phyloP scores from a whole-genome alignment of 495 filamentous ascomycete species.

The Thozetella sp. region DNA sequence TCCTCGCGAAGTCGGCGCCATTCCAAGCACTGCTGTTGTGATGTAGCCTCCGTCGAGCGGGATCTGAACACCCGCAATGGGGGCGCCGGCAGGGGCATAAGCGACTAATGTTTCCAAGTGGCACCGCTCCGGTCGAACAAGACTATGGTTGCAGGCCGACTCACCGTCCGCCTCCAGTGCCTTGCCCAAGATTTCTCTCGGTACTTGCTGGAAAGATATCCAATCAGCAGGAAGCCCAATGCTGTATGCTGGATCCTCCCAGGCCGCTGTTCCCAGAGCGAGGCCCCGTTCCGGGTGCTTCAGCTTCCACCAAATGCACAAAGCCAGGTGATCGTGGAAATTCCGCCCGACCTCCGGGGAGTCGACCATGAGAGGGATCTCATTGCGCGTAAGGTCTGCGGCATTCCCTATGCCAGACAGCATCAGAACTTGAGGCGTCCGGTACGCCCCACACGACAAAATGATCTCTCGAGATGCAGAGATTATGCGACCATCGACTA shows the following conservation, averaged over 20 bases:
- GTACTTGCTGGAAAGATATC: not conserved
- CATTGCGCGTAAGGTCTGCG: not conserved
- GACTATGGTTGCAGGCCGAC: not conserved
- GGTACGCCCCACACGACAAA: not conserved
- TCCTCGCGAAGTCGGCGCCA: not conserved
- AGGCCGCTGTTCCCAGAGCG: not conserved
- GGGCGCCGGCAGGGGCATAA: not conserved
- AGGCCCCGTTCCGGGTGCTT: not conserved
- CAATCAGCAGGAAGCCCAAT: not conserved
- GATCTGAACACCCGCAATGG: not conserved
- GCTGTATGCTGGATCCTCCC: not conserved
- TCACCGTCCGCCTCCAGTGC: not conserved
- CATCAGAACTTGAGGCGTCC: not conserved
- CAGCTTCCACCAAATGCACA: not conserved
- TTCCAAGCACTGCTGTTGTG: not conserved
- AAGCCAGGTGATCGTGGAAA: not conserved
- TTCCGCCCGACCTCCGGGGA: not conserved
- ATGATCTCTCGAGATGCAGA: not conserved
- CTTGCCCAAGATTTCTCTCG: not conserved
- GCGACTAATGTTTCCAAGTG: not conserved
- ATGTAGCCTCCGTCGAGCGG: not conserved
- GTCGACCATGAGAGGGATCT: not conserved
- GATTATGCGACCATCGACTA: not conserved
- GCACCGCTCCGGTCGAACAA: not conserved
- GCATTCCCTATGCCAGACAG: not conserved